These are phyloP conservation scores for Penicillium aurantiogriseum DNA, from an alignment of 2,329 filamentous ascomycete species.

Conservation along the genomic window DNA sequence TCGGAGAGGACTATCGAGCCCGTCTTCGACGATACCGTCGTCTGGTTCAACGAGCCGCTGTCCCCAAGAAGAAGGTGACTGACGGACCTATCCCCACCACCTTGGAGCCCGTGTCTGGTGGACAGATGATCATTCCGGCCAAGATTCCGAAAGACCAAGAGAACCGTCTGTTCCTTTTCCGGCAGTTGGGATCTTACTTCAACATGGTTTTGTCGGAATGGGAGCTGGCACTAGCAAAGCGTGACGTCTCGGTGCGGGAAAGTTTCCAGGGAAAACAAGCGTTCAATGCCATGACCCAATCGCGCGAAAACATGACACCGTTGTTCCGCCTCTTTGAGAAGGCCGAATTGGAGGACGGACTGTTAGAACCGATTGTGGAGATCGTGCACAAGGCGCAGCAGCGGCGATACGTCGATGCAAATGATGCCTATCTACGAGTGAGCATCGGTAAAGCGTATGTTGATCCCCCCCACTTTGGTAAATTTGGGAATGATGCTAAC, in stretches of 20 bases:
- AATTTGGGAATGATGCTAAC: conserved; percentile 14
- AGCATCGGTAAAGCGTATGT: conserved; percentile 84
- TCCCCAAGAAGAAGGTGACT: conserved; percentile 48
- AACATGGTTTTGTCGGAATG: conserved; percentile 92
- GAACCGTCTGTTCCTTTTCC: conserved; percentile 69
- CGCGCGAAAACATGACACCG: conserved; percentile 81
- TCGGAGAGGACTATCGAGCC: conserved; percentile 74
- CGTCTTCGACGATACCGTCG: conserved; percentile 70
- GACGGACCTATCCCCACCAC: conserved; percentile 84
- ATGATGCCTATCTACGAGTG: conserved; percentile 87
- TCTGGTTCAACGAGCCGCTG: conserved; percentile 49
- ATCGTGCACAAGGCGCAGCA: conserved; percentile 90
- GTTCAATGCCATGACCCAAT: conserved; percentile 80
- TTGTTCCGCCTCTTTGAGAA: conserved; percentile 88
- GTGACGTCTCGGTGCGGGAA: conserved; percentile 59
- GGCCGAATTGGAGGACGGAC: conserved; percentile 71
- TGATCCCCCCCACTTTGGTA: not conserved
- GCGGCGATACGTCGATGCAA: conserved; percentile 90
- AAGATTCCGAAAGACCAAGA: conserved; percentile 63
- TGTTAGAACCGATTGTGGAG: conserved; percentile 80
- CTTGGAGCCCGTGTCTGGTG: conserved; percentile 73
- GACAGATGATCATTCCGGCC: conserved; percentile 79
- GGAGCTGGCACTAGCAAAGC: conserved; percentile 68
- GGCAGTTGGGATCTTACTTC: conserved; percentile 92
- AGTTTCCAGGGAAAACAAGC: conserved; percentile 80